Conservation (phyloP, 352 stramenopile genomes). For the Phytophthora gonapodyides region DNA sequence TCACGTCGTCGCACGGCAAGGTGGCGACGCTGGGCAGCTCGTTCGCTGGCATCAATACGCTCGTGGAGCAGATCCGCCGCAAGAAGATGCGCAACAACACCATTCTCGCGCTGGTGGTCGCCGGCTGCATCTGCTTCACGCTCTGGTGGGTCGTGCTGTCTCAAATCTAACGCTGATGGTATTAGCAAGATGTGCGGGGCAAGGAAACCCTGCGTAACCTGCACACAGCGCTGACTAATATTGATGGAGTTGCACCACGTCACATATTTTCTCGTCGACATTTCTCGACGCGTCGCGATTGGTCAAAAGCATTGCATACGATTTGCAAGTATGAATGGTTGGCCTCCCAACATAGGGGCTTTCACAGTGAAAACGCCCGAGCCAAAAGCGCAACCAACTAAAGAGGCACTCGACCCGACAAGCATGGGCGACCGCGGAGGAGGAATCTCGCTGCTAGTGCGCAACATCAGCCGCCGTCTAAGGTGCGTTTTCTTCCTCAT, state of each 20-base stretch:
- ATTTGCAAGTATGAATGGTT: conserved; percentile 34
- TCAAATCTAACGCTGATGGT: conserved; percentile 46
- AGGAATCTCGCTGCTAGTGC: conserved; percentile 93
- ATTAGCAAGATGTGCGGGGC: too few relatives aligned
- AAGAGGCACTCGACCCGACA: conserved; percentile 19
- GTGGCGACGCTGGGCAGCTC: conserved; percentile 89
- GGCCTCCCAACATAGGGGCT: conserved; percentile 15
- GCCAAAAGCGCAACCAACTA: conserved; percentile 25
- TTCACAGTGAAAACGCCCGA: conserved; percentile 32
- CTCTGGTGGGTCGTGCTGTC: conserved; percentile 94
- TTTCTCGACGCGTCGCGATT: neutral
- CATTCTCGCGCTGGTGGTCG: conserved; percentile 96
- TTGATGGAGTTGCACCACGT: conserved; percentile 10
- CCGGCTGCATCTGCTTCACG: conserved; percentile 96
- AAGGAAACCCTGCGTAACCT: too few relatives aligned
- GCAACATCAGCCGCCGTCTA: conserved; percentile 92
- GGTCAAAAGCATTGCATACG: conserved; percentile 7
- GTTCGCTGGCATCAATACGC: conserved; percentile 94
- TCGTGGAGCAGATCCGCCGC: conserved; percentile 96
- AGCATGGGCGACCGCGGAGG: conserved; percentile 56
- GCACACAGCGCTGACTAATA: too few relatives aligned
- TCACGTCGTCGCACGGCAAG: conserved; percentile 85
- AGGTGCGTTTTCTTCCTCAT: conserved; percentile 41
- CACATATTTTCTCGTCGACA: conserved; percentile 18
- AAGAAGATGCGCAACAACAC: conserved; percentile 98